Evolutionary conservation across 2,329 filamentous ascomycete genomes (phyloP).

Genomic region (Spiromastix sp.): DNA sequence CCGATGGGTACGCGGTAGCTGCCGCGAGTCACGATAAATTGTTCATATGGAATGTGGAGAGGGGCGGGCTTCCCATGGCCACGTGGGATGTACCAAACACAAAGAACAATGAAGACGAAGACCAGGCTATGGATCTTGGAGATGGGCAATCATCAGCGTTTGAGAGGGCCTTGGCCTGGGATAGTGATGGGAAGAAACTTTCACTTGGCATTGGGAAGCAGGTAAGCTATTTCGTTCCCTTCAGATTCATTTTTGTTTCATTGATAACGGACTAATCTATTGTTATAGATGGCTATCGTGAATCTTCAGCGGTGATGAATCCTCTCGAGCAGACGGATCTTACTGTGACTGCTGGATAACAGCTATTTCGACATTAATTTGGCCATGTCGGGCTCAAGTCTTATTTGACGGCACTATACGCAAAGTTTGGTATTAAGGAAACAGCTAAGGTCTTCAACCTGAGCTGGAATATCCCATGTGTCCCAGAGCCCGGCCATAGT

Average conservation of each 20-base stretch:
- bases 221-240: constrained; percentile 24
- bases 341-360: no score
- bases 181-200: constrained; percentile 43
- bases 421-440: no score
- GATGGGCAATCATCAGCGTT: constrained; percentile 25
- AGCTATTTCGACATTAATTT: no score
- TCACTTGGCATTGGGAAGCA: constrained; percentile 40
- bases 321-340: not conserved
- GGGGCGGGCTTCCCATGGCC: constrained; percentile 33
- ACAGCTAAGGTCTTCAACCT: no score
- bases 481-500: no score
- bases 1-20: constrained; percentile 36
- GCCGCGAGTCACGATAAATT: constrained; percentile 34
- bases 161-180: constrained; percentile 40
- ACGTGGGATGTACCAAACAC: constrained; percentile 26
- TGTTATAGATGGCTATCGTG: constrained; percentile 27
- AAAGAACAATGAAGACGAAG: constrained; percentile 23
- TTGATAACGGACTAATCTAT: no score
- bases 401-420: no score
- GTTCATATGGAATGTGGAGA: constrained; percentile 38
- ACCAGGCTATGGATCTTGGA: constrained; percentile 23
- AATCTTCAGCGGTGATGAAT: constrained; percentile 28
- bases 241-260: constrained; percentile 3
- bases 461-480: no score
- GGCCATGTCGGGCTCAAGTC: no score